Base-by-base conservation (phyloP, 371 early-diverging fungal species). In the Mucor plumbeus region DNA sequence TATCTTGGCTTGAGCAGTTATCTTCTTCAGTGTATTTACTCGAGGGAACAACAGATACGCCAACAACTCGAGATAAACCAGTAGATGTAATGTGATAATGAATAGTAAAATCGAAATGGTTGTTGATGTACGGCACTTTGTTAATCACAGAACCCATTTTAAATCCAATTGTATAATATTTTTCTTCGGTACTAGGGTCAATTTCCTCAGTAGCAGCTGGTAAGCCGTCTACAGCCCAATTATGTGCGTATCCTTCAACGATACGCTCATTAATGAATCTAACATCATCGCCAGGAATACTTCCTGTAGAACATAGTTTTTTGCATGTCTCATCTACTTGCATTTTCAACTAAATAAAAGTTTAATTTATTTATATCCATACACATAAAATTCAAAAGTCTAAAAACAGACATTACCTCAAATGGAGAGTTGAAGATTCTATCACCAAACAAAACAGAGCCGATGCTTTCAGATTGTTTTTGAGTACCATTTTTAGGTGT, bases 401-500 rank as follows among this genome's bases (percentile, higher is more conserved):
- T 41, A 15, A 14, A 1, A 38, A 38, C 38, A 38, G 9, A 38
- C 9, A 14, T 55, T 88, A 94, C 91, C 81, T 93, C 78, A 70
- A 93, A 95, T 4, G 87, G 85, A 5, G 97, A 95, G 56, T 83
- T 89, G 71, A 88, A 94, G 69, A 98, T 92, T 44, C 99, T 88
- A 73, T 98, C 97, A 11, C 99, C 99, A 87, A 96, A 95, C 43
- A 98, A 80, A 55, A 97, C 91, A 63, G 89, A 87, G 19, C 99
- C 99, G 55, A 98, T 85, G 6, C 89, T 90, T 81, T 95, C 98
- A 11, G 90, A 69, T 65, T 91, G 89, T 9, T 88, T 73, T 72
- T 87, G 74, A 21, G 86, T 81, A 5, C 86, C 89, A 7, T 79
- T 83, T 33, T 81, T 64, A 7, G 97, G 96, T 59, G 70, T 72